A percentile compares a stretch with the other conserved stretches of the same genome.
Evolutionary conservation across 176 grass and related monocot species (phyloP).

Genomic region (Carex scoparia): DNA sequence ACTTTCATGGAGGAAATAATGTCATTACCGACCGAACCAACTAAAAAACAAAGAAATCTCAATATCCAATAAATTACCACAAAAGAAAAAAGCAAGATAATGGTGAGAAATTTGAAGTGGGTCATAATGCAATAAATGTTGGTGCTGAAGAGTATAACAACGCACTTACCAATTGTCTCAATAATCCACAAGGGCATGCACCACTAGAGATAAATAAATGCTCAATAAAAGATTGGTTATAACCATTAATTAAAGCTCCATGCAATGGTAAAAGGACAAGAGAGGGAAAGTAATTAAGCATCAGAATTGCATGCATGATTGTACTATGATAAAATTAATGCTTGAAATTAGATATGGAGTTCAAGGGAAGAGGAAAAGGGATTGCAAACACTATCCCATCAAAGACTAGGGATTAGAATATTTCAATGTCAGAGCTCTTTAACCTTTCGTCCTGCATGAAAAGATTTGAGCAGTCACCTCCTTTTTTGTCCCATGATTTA

Average conservation of each 20-base stretch:
- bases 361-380: constrained; percentile 5
- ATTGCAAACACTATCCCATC: neutral
- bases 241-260: neutral
- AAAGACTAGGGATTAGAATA: constrained; percentile 5
- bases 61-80: neutral
- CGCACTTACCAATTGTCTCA: neutral
- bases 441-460: constrained; percentile 2
- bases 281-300: constrained; percentile 4
- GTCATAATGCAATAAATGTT: neutral
- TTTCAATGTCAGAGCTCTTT: constrained; percentile 5
- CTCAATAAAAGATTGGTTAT: neutral
- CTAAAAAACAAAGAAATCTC: neutral
- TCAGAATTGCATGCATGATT: constrained; percentile 28
- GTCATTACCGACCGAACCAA: neutral
- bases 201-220: neutral
- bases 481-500: neutral
- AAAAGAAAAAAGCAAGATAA: neutral
- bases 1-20: neutral
- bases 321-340: neutral
- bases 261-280: neutral
- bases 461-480: constrained; percentile 16
- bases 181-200: neutral
- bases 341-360: neutral
- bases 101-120: neutral
- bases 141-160: neutral